Conservation (phyloP, 2,329 filamentous ascomycete species). For the Pseudopyrenochaeta lycopersici region DNA sequence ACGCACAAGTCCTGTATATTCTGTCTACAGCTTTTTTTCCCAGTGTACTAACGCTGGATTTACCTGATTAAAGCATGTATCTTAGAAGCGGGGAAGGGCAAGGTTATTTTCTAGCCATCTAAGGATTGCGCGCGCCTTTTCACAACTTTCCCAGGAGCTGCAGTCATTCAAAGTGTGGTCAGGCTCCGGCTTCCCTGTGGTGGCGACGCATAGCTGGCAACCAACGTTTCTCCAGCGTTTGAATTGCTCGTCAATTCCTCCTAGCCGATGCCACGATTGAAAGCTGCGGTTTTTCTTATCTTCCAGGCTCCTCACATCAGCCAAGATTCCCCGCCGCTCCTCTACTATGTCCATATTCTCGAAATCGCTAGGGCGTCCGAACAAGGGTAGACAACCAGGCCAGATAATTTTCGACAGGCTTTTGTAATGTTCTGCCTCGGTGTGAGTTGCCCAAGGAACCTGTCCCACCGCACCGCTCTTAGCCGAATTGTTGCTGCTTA, state of each 20-base stretch:
- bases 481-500: background rate
- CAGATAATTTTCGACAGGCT: background rate
- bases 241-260: background rate
- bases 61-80: too few species aligned
- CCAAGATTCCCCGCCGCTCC: background rate
- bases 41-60: too few species aligned
- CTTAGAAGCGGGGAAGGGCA: too few species aligned
- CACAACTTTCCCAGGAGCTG: background rate
- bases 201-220: background rate
- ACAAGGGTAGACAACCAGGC: background rate
- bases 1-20: too few species aligned
- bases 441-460: background rate
- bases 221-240: constrained; percentile 1
- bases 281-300: background rate
- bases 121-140: background rate
- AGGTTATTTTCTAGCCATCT: background rate
- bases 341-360: background rate
- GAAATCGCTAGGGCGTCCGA: background rate
- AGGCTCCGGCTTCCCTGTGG: background rate
- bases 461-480: background rate
- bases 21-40: too few species aligned
- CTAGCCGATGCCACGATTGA: background rate
- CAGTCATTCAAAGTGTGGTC: background rate
- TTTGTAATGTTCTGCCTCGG: background rate
- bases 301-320: background rate